These are phyloP conservation scores for Sextonia rubra DNA, from an alignment of 164 flowering plant species.

Conservation along the genomic window DNA sequence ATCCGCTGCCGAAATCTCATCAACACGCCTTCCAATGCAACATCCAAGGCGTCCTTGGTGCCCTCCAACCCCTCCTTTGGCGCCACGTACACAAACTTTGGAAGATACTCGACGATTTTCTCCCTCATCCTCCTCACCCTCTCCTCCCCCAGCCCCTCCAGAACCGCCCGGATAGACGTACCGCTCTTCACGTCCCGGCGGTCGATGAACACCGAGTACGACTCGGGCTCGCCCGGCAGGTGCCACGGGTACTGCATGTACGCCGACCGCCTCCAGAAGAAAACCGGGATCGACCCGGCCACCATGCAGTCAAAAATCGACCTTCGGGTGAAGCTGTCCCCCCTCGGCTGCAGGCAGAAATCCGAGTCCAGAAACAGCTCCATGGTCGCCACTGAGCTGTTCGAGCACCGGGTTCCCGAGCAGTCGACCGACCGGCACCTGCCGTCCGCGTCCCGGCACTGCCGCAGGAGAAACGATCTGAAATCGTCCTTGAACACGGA, in stretches of 20 bases:
- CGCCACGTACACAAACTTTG: conserved; percentile 62
- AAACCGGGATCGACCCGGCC: conserved; percentile 95
- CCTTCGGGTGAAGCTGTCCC: conserved; percentile 90
- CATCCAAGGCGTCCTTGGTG: conserved; percentile 75
- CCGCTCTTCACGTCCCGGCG: conserved; percentile 64
- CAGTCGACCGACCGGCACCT: conserved; percentile 70
- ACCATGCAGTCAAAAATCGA: conserved; percentile 95
- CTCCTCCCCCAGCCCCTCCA: conserved; percentile 47
- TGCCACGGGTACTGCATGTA: conserved; percentile 89
- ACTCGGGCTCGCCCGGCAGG: conserved; percentile 57
- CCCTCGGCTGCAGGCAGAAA: conserved; percentile 91
- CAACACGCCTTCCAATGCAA: conserved; percentile 77
- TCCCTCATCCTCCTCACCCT: conserved; percentile 65
- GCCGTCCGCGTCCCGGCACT: conserved; percentile 47
- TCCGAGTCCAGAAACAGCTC: conserved; percentile 69
- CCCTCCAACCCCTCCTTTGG: conserved; percentile 43
- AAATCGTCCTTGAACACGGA: conserved; percentile 55
- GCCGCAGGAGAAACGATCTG: conserved; percentile 46
- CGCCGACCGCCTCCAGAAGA: conserved; percentile 86
- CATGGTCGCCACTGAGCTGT: conserved; percentile 58
- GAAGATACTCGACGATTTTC: conserved; percentile 62
- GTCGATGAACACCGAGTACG: conserved; percentile 86
- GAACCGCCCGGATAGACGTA: conserved; percentile 44
- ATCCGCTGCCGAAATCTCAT: conserved; percentile 51
- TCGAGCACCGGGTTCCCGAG: conserved; percentile 47